Evolutionary conservation across 2,329 filamentous ascomycete genomes (phyloP), one percentile per base, ranked within the genome.

Genomic region (Akanthomyces lecanii): DNA sequence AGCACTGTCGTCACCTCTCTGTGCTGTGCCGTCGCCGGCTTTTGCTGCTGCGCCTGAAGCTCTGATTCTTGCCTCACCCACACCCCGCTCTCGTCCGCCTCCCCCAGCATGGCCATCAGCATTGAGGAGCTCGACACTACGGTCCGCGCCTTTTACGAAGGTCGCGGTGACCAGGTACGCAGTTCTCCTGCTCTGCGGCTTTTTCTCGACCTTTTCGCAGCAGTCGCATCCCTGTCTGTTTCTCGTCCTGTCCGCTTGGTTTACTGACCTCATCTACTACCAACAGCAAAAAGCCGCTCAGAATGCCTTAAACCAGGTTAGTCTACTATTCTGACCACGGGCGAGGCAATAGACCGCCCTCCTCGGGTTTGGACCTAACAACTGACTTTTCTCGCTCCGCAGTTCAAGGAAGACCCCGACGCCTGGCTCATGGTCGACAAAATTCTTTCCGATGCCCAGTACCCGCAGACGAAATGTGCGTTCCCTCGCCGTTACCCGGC

Each of bases 401-500:
- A 98, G 91, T 99, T 99, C 85, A 98, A 98, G 78, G 95, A 98
- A 81, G 96, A 98, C 73, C 93, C 94, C 64, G 95, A 99, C 81
- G 89, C 95, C 65, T 99, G 95, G 95, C 85, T 98, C 68, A 86
- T 97, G 75, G 95, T 98, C 71, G 95, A 97, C 76, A 93, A 97
- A 80, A 97, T 99, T 72, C 85, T 99, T 66, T 89, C 94, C 77
- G 90, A 96, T 76, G 91, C 95, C 67, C 89, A 89, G 75, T 96
- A 97, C 75, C 88, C 92, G 61, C 92, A 98, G 78, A 99, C 95
- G 66, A 99, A 99, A 82, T 99, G 92, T 93, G 81, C 73, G 88
- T 81, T 69, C 53, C 65, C 54, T 47, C 51, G 25, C 63, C 28
- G 18, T 18, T 3, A 30, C 23, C 6, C 38, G 38, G 23, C 50